Conservation (phyloP, 345 rosid species). For the Stellera chamaejasme region DNA sequence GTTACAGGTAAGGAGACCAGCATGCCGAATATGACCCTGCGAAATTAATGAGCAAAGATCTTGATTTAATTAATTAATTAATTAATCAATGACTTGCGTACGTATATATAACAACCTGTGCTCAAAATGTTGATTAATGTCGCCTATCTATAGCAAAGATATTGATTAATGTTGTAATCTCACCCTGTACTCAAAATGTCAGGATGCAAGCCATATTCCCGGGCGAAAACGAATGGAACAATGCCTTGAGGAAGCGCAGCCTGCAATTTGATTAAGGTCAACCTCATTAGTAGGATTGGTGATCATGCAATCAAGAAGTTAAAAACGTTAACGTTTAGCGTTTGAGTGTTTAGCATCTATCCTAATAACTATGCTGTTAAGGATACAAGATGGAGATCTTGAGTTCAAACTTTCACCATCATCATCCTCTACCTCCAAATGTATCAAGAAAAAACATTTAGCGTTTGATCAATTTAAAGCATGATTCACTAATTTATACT, state of each 20-base stretch:
- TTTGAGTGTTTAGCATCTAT: no score
- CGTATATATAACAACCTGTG: no score
- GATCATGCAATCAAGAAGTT: neutral
- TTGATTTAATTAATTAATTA: neutral
- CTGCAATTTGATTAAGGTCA: slow-evolving; percentile 19
- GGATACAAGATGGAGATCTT: no score
- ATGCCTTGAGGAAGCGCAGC: slow-evolving; percentile 85
- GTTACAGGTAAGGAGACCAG: slow-evolving; percentile 70
- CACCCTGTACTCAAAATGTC: slow-evolving; percentile 71
- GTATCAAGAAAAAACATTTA: no score
- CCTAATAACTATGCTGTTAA: no score
- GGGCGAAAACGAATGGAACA: slow-evolving; percentile 74
- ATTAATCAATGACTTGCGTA: no score
- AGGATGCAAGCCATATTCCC: slow-evolving; percentile 68
- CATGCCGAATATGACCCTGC: slow-evolving; percentile 92
- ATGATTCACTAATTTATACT: no score
- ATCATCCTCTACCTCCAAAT: no score
- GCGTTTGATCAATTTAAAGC: no score
- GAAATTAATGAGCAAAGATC: neutral
- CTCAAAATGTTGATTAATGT: no score
- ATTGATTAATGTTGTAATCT: slow-evolving; percentile 3
- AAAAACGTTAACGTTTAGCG: neutral
- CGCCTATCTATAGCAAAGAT: no score
- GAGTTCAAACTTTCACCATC: no score
- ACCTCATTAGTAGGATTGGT: neutral